Base-by-base conservation (phyloP, 2,329 filamentous ascomycete species). In the Ustulina deusta region DNA sequence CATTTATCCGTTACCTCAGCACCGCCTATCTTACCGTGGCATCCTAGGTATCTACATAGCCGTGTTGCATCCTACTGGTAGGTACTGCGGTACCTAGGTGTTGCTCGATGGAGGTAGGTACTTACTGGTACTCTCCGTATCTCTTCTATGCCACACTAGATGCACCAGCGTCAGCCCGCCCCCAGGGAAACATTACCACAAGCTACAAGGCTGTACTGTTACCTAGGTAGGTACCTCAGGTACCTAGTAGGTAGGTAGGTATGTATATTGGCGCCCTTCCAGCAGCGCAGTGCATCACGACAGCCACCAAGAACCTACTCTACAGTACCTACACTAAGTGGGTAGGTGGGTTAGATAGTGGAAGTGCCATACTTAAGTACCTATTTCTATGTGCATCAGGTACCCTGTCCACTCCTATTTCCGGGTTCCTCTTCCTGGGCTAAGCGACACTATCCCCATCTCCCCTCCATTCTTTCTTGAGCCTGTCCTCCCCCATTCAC, bases 391-490 rank as follows among this genome's bases (percentile, higher is more conserved):
- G 63, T 38, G 60, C 57, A 25, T 60, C 36, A 49, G 34, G 46
- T 51, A 52, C 34, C 55, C 52, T 58, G 59, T 42, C 44, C 55
- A 63, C 65, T 67, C 65, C 65, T 67, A 63, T 64, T 63, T 56
- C 46, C 54, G 63, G 49, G 58, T 25, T 62, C 57, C 51, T 61
- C 55, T 58, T 44, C 49, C 49, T 52, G 17, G 48, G 20, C 54
- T 51, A 32, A 59, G 46, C 55, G 42, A 27, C 20, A 29, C 55
- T 44, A 51, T 46, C 64, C 48, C 56, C 63, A 29, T 46, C 58
- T 65, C 52, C 65, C 68, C 65, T 63, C 58, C 65, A 62, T 60
- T 51, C 25, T 57, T 55, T 60, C 59, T 63, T 59, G 49, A 61
- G 61, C 52, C 54, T 25, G 57, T 60, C 44, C 34, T 40, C 38